Evolutionary conservation across 2,329 filamentous ascomycete genomes (phyloP).

Genomic region (Juglanconis sp.): DNA sequence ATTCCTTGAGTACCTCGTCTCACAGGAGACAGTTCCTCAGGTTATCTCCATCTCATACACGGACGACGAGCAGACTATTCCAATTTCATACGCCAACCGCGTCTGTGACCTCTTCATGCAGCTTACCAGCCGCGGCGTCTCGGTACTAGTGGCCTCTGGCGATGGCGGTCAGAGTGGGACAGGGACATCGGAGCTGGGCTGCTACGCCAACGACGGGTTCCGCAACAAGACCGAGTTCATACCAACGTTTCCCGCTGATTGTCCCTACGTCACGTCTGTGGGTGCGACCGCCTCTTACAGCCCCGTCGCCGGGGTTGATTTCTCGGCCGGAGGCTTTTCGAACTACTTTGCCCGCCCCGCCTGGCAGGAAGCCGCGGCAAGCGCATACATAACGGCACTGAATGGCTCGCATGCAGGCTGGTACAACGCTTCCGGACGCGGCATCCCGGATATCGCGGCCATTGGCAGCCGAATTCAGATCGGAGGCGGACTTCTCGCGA

Average conservation of each 20-base stretch:
- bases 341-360: slow-evolving; percentile 44
- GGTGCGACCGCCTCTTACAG: slow-evolving; percentile 46
- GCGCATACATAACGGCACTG: slow-evolving; percentile 30
- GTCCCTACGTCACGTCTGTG: slow-evolving; percentile 50
- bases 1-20: slow-evolving; percentile 17
- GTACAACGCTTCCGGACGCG: slow-evolving; percentile 21
- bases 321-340: slow-evolving; percentile 47
- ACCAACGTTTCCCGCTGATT: slow-evolving; percentile 43
- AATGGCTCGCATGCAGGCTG: slow-evolving; percentile 19
- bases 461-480: slow-evolving; percentile 29
- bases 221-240: slow-evolving; percentile 40
- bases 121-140: slow-evolving; percentile 55
- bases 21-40: slow-evolving; percentile 53
- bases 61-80: slow-evolving; percentile 63
- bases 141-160: slow-evolving; percentile 48
- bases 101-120: slow-evolving; percentile 59
- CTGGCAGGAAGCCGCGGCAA: slow-evolving; percentile 35
- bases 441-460: slow-evolving; percentile 29
- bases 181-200: not conserved
- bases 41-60: slow-evolving; percentile 68
- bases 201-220: slow-evolving; percentile 24
- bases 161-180: slow-evolving; percentile 44
- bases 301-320: slow-evolving; percentile 35
- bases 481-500: slow-evolving; percentile 23
- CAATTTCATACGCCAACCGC: slow-evolving; percentile 50